phyloP scores from a whole-genome alignment of 768 basidiomycete species.

The Boletellus ananiceps region DNA sequence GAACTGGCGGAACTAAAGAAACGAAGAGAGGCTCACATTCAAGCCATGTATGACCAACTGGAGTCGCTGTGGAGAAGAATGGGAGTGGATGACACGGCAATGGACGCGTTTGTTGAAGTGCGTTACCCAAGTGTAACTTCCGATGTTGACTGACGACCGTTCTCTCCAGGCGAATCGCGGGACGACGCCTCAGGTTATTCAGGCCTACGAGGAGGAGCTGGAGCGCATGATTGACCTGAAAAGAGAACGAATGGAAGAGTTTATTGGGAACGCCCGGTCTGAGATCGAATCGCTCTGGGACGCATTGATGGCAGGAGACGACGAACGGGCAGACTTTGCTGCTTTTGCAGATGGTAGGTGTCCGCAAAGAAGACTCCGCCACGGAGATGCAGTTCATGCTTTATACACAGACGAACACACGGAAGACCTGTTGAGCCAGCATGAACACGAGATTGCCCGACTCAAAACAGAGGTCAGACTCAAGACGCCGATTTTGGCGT shows the following conservation, averaged over 20 bases:
- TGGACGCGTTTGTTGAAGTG: constrained; percentile 90
- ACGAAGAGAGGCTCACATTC: constrained; percentile 77
- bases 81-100: constrained; percentile 71
- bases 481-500: constrained; percentile 70
- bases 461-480: constrained; percentile 78
- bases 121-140: neutral
- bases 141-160: neutral
- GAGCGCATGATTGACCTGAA: constrained; percentile 88
- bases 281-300: constrained; percentile 84
- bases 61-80: constrained; percentile 88
- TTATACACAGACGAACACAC: constrained; percentile 68
- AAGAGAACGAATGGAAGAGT: constrained; percentile 79
- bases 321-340: constrained; percentile 76
- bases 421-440: constrained; percentile 78
- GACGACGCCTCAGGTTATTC: constrained; percentile 69
- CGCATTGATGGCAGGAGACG: constrained; percentile 79
- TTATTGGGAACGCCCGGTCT: constrained; percentile 74
- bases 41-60: constrained; percentile 90
- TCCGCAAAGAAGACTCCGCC: neutral
- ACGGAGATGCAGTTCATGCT: neutral
- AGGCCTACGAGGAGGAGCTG: constrained; percentile 84
- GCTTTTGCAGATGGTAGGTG: constrained; percentile 76
- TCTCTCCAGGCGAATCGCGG: constrained; percentile 53
- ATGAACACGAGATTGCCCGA: constrained; percentile 79
- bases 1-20: constrained; percentile 72